Conservation (phyloP, 805 yeast species). For the Grigorovia jiainica region DNA sequence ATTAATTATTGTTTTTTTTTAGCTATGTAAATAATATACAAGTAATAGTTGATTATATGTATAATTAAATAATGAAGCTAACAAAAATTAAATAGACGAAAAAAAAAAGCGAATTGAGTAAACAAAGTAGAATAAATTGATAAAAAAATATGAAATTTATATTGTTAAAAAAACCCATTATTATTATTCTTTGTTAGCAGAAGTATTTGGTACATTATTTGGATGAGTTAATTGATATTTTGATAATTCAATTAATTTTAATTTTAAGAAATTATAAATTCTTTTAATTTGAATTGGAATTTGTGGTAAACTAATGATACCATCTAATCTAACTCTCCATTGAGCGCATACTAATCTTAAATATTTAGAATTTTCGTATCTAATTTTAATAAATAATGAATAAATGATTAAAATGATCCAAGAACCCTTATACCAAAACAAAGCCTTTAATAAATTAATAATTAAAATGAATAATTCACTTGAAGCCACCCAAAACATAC, state of each 20-base stretch:
- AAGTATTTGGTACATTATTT: background rate
- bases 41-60: no score
- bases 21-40: no score
- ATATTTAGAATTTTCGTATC: conserved; percentile 67
- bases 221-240: conserved; percentile 8
- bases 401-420: conserved; percentile 48
- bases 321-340: conserved; percentile 59
- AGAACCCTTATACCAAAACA: conserved; percentile 55
- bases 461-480: conserved; percentile 40
- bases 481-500: conserved; percentile 51
- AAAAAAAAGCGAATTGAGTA: no score
- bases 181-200: conserved; percentile 3
- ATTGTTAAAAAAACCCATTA: background rate
- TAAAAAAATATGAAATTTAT: no score
- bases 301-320: conserved; percentile 42
- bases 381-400: conserved; percentile 57
- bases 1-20: no score
- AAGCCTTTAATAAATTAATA: conserved; percentile 40
- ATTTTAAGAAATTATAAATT: conserved; percentile 7
- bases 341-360: conserved; percentile 60
- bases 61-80: no score
- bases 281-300: conserved; percentile 42
- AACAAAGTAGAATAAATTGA: background rate
- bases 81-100: no score
- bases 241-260: conserved; percentile 8